Evolutionary conservation across 257 asterid species (phyloP), one percentile per base, ranked within the genome.

Genomic region (Echium plantagineum): DNA sequence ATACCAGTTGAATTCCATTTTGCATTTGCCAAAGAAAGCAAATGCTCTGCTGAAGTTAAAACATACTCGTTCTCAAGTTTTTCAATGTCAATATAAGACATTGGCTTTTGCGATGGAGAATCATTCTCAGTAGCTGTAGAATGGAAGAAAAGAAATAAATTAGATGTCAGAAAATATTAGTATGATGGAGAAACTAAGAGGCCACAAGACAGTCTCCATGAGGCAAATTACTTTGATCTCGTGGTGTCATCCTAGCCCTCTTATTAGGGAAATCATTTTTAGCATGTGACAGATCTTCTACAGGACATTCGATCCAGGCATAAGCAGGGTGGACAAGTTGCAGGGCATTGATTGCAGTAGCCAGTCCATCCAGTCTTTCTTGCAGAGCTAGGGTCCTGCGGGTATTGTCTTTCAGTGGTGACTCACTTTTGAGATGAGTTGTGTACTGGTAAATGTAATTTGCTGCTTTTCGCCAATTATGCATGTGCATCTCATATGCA

Each of bases 381-480:
- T 84, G 97, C 80, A 85, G 82, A 63, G 72, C 77, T 67, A 60
- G 55, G 61, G 96, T 73, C 69, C 84, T 78, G 24, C 63, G 71
- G 59, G 78, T 88, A 63, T 73, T 85, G 77, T 88, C 94, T 82
- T 79, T 84, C 28, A 58, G 53, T 16, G 78, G 83, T 32, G 87
- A 85, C 66, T 80, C 94, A 66, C 77, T 69, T 78, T 82, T 85
- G 75, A 88, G 76, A 58, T 82, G 86, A 66, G 78, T 75, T 53
- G 94, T 80, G 72, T 85, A 81, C 66, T 72, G 30, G 69, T 85
- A 88, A 21, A 88, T 91, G 72, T 74, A 88, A 66, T 79, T 80
- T 57, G 95, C 98, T 64, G 98, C 98, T 72, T 67, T 84, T 53
- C 96, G 87, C 98, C 98, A 91, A 78, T 88, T 91, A 65, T 88